Conservation (phyloP, 768 basidiomycete species). For the Mycena leptocephala region DNA sequence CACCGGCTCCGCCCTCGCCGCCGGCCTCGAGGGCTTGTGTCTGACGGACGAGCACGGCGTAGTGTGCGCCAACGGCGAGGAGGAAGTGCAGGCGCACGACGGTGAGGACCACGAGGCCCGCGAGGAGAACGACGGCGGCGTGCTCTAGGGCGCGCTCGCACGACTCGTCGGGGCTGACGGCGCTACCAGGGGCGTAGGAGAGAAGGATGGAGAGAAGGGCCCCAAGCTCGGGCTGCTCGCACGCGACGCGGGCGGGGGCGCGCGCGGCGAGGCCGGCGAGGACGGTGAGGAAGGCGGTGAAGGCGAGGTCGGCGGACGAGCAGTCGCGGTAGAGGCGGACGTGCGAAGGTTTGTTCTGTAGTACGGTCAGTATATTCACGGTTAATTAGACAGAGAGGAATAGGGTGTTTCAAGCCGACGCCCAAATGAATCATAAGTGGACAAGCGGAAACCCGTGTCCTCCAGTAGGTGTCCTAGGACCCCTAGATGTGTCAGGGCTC, state of each 20-base stretch:
- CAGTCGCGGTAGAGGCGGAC: conserved; percentile 90
- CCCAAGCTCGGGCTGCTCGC: conserved; percentile 86
- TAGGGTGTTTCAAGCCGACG: no score
- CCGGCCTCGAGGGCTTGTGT: not conserved
- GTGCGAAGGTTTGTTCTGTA: conserved; percentile 72
- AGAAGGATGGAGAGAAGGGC: conserved; percentile 74
- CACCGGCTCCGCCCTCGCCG: not conserved
- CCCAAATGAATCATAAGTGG: no score
- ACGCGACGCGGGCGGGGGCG: conserved; percentile 69
- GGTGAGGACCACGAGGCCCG: conserved; percentile 72
- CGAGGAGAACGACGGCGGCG: conserved; percentile 72
- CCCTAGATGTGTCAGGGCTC: no score
- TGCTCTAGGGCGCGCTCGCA: conserved; percentile 87
- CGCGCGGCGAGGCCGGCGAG: conserved; percentile 68
- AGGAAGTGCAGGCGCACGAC: conserved; percentile 84
- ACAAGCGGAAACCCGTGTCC: no score
- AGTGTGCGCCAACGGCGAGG: conserved; percentile 63
- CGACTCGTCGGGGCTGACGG: conserved; percentile 62
- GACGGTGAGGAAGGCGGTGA: conserved; percentile 73
- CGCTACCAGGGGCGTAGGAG: not conserved
- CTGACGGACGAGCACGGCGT: not conserved
- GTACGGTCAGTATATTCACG: conserved; percentile 8
- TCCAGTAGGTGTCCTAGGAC: no score
- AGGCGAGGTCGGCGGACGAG: conserved; percentile 84
- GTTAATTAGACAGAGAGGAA: conserved; percentile 2